These are phyloP conservation scores for Aspergillus cristatus DNA, from an alignment of 495 filamentous ascomycete species.

Conservation along the genomic window DNA sequence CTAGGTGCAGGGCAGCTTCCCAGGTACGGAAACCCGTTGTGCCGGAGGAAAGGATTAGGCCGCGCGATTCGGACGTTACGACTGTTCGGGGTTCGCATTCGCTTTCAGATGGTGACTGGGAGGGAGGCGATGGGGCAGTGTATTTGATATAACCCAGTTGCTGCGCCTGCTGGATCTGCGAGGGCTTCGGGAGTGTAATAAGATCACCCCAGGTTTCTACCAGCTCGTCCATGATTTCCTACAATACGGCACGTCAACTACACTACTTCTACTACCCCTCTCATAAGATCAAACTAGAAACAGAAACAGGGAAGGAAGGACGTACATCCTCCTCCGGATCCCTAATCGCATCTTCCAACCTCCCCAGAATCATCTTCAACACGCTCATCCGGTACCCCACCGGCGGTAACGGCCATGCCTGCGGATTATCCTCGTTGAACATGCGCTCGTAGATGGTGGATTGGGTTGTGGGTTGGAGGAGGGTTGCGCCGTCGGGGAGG, in stretches of 20 bases:
- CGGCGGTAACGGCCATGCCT: slow-evolving; percentile 47
- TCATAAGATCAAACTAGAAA: neutral
- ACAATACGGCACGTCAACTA: neutral
- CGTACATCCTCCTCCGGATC: slow-evolving; percentile 83
- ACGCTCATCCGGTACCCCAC: slow-evolving; percentile 59
- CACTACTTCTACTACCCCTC: too few relatives aligned
- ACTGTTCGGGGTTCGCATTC: slow-evolving; percentile 12
- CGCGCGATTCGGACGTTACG: slow-evolving; percentile 53
- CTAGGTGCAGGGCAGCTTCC: slow-evolving; percentile 86
- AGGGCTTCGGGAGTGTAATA: slow-evolving; percentile 48
- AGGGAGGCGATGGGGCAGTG: slow-evolving; percentile 30
- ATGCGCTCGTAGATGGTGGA: slow-evolving; percentile 50
- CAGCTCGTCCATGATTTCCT: slow-evolving; percentile 74
- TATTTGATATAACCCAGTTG: slow-evolving; percentile 71
- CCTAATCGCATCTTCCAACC: slow-evolving; percentile 56
- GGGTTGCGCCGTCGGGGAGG: slow-evolving; percentile 42
- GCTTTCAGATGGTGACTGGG: neutral
- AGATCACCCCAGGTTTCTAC: slow-evolving; percentile 51
- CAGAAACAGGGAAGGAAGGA: slow-evolving; percentile 8
- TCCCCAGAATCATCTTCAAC: slow-evolving; percentile 56
- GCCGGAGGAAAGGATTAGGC: slow-evolving; percentile 61
- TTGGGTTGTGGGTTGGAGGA: slow-evolving; percentile 50
- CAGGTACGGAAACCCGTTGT: slow-evolving; percentile 87
- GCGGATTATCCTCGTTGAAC: slow-evolving; percentile 43
- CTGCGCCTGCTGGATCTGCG: slow-evolving; percentile 55